Conservation (phyloP, 2,329 filamentous ascomycete genomes). For the Fusarium sulawesiense region DNA sequence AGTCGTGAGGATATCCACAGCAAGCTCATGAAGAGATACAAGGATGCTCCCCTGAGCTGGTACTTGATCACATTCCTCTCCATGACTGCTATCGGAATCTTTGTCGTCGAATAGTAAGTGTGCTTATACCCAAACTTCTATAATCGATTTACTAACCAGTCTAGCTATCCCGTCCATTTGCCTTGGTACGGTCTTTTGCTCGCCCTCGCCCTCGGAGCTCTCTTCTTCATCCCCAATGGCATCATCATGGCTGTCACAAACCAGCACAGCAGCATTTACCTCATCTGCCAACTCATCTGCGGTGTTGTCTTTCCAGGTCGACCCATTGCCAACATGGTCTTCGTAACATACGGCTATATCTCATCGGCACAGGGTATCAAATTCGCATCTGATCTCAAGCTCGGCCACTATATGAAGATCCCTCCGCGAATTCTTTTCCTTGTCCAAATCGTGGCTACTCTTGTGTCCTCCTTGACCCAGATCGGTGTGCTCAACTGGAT, state of each 20-base stretch:
- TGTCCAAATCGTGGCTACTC: constrained; percentile 81
- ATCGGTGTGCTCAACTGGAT: constrained; percentile 92
- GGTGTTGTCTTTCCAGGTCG: constrained; percentile 85
- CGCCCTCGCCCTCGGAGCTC: constrained; percentile 78
- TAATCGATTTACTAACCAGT: constrained; percentile 14
- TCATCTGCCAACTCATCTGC: constrained; percentile 87
- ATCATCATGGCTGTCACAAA: constrained; percentile 96
- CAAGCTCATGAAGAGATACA: constrained; percentile 83
- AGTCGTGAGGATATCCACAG: constrained; percentile 85
- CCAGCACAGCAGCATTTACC: constrained; percentile 86
- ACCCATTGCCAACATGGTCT: constrained; percentile 93
- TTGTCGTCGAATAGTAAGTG: constrained; percentile 83
- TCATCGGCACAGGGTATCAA: constrained; percentile 90
- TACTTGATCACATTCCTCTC: constrained; percentile 79
- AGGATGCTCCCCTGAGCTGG: constrained; percentile 84
- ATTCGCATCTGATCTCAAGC: constrained; percentile 86
- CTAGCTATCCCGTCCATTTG: constrained; percentile 81
- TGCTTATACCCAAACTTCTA: not conserved
- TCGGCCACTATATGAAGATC: constrained; percentile 90
- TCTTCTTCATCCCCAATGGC: constrained; percentile 90
- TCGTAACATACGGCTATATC: constrained; percentile 91
- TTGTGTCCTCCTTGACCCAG: constrained; percentile 82
- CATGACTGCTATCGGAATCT: constrained; percentile 84
- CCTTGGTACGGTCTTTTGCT: constrained; percentile 89
- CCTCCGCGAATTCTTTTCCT: constrained; percentile 81